Evolutionary conservation across 345 rosid species (phyloP).

Genomic region (Atalantia buxifolia): DNA sequence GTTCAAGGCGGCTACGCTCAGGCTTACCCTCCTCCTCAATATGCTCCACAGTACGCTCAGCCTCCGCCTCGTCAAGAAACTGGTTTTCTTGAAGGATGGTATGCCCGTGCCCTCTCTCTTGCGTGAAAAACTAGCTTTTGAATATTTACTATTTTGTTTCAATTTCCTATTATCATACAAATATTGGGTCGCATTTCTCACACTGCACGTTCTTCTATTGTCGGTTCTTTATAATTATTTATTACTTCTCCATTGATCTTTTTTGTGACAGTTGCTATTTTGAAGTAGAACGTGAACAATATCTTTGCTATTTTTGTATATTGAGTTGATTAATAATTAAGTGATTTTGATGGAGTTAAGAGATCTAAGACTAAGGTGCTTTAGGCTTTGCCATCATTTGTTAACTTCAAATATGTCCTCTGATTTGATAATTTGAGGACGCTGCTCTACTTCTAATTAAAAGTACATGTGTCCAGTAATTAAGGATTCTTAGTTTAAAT

Average conservation of each 20-base stretch:
- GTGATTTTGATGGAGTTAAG: background rate
- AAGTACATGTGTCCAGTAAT: background rate
- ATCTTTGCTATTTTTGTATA: background rate
- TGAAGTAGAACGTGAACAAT: background rate
- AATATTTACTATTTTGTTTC: background rate
- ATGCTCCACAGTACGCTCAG: slow-evolving; percentile 48
- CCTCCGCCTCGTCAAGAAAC: slow-evolving; percentile 32
- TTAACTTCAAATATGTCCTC: background rate
- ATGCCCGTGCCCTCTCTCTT: background rate
- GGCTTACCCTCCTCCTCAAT: slow-evolving; percentile 34
- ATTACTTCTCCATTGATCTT: background rate
- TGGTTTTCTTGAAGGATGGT: slow-evolving; percentile 72
- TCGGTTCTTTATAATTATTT: too few relatives aligned
- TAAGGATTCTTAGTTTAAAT: background rate
- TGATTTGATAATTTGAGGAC: background rate
- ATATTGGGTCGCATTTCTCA: background rate
- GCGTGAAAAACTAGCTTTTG: background rate
- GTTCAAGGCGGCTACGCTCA: slow-evolving; percentile 37
- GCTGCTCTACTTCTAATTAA: background rate
- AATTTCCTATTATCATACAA: background rate
- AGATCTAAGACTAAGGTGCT: background rate
- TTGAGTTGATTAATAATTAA: background rate
- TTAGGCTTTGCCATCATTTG: background rate
- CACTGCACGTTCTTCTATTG: background rate
- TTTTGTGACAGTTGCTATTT: background rate